Base-by-base conservation (phyloP, 768 basidiomycete species). In the Tulasnella sp. region DNA sequence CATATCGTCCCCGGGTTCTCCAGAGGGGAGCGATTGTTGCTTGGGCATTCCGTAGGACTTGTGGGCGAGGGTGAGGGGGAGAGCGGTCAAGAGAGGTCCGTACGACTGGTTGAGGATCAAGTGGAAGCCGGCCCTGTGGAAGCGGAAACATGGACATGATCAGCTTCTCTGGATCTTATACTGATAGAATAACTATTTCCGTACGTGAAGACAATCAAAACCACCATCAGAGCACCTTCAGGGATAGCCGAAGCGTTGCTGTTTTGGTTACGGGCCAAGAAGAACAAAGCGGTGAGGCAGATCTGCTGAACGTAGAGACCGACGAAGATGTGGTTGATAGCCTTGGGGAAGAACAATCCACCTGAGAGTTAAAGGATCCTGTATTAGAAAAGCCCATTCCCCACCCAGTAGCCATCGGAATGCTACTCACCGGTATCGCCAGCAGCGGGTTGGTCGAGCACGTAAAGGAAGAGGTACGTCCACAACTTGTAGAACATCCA, bases 271-370 rank as follows among this genome's bases (percentile, higher is more conserved):
- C 86, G 87, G 0, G 92, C 90, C 10, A 99, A 88, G 92, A 99
- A 98, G 89, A 99, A 98, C 81, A 98, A 86, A 4, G 93, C 94
- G 42, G 89, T 89, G 46, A 98, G 87, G 84, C 94, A 96, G 74
- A 98, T 83, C 84, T 98, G 92, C 84, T 97, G 90, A 71, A 99
- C 88, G 84, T 99, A 99, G 84, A 99, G 83, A 3, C 97, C 98
- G 31, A 96, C 95, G 82, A 99, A 98, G 40, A 97, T 83, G 83
- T 99, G 98, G 74, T 94, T 91, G 38, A 99, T 90, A 6, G 98
- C 97, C 85, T 92, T 94, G 34, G 97, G 97, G 89, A 96, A 99
- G 88, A 98, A 99, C 74, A 94, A 84, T 0, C 98, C 98, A 48
- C 97, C 97, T 77, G 21, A 6, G 7, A 38, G 18, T 21, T n/a